A percentile compares a stretch with the other conserved stretches of the same genome.
phyloP scores from a whole-genome alignment of 2,329 filamentous ascomycete genomes.

The Paraphaeosphaeria minitans region DNA sequence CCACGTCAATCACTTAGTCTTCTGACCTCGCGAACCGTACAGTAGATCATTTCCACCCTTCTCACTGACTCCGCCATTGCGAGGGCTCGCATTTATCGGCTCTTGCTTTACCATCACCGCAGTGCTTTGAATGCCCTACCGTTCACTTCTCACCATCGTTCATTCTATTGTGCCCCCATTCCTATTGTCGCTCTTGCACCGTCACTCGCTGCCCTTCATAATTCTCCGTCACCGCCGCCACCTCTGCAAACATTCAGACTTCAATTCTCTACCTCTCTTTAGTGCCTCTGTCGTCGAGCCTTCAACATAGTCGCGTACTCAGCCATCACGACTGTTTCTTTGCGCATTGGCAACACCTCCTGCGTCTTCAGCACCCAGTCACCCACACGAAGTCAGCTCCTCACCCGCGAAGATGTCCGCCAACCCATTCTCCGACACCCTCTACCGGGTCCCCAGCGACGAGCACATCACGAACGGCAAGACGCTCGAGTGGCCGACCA shows the following conservation, averaged over 20 bases:
- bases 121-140: not conserved
- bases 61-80: not conserved
- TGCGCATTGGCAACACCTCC: not conserved
- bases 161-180: slow-evolving; percentile 6
- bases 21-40: not conserved
- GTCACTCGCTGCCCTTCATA: not conserved
- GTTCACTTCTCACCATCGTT: slow-evolving; percentile 8
- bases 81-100: slow-evolving; percentile 1
- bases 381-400: slow-evolving; percentile 3
- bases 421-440: slow-evolving; percentile 19
- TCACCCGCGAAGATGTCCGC: slow-evolving; percentile 5
- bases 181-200: slow-evolving; percentile 8
- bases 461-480: slow-evolving; percentile 2
- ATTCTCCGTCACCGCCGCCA: not conserved
- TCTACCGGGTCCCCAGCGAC: slow-evolving; percentile 1
- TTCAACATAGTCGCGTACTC: too few relatives aligned
- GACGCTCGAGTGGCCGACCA: slow-evolving; percentile 7
- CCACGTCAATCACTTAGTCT: not conserved
- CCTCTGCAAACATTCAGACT: not conserved
- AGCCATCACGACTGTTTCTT: not conserved
- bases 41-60: not conserved
- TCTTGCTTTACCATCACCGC: not conserved
- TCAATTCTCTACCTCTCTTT: not conserved
- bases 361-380: not conserved
- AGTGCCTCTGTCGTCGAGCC: too few relatives aligned